Evolutionary conservation across 306 rosid species (phyloP), one percentile per base, ranked within the genome.

Genomic region (Gillenia trifoliata): DNA sequence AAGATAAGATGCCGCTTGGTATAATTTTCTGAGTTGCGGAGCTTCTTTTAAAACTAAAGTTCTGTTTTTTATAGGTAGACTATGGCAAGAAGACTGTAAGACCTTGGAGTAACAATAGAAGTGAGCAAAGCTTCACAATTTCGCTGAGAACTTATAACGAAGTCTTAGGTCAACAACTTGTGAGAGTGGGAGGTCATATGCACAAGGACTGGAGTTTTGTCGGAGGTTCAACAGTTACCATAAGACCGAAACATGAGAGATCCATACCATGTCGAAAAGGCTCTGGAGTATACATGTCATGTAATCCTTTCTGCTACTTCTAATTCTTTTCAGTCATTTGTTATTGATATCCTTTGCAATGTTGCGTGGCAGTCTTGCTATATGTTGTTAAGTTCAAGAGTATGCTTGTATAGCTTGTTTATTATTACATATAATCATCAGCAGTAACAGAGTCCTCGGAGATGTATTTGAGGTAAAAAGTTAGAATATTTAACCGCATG

Each of bases 121-220:
- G 41, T 64, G 73, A 74, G 70, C 86, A 40, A 63, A 79, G 75
- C 33, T 77, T 78, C 54, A 64, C 77, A 56, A 67, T 84, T 65
- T 72, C 84, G 59, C 59, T 75, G 62, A 64, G 70, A 87, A 83
- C 78, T 77, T 69, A 78, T 73, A 80, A 47, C 19, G 80, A 78
- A 56, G 73, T 73, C 77, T 84, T 78, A 66, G 72, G 80, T 71
- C 77, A 13, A 65, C 74, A 15, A 68, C 55, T 62, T 73, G 57
- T 71, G 52, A 65, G 74, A 61, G 47, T 62, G 50, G 77, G 81
- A 59, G 71, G 70, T 76, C 64, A 73, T 74, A 67, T 61, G 57
- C 72, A 31, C 0, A 72, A 80, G 54, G 84, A 87, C 78, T 90
- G 97, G 98, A 88, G 92, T 86, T 94, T 91, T 88, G 65, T 80